Conservation (phyloP, 2,329 filamentous ascomycete genomes). For the Xylariaceae sp. region DNA sequence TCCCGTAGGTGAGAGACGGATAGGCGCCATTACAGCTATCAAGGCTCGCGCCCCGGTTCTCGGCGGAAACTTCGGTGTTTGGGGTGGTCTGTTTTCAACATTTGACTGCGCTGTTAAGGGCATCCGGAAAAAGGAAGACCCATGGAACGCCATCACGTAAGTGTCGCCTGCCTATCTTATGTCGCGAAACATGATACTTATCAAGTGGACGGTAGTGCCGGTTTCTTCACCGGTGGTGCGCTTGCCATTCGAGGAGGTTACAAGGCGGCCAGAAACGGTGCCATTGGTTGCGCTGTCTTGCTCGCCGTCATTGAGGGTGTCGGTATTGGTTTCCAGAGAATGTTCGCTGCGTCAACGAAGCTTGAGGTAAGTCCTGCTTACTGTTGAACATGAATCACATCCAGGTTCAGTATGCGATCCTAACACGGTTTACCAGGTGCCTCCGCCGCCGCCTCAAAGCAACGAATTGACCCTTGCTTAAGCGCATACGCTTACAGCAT, state of each 20-base stretch:
- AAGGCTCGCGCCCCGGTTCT: conserved; percentile 95
- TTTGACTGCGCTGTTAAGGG: conserved; percentile 98
- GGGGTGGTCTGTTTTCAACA: conserved; percentile 92
- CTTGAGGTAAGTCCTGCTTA: conserved; percentile 56
- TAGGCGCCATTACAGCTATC: conserved; percentile 93
- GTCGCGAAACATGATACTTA: not conserved
- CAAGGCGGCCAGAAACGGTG: conserved; percentile 88
- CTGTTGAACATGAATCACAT: not conserved
- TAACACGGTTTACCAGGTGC: conserved; percentile 25
- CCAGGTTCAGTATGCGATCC: not conserved
- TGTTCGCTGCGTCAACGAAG: conserved; percentile 86
- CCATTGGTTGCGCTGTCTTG: conserved; percentile 91
- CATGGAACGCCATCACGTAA: conserved; percentile 83
- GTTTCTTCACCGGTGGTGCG: conserved; percentile 92
- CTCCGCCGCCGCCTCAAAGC: conserved; percentile 31
- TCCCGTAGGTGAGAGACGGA: conserved; percentile 87
- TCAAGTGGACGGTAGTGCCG: conserved; percentile 50
- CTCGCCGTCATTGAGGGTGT: conserved; percentile 96
- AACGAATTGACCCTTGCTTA: conserved; percentile 33
- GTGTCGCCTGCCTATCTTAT: not conserved
- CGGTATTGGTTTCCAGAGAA: conserved; percentile 89
- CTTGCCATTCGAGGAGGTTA: conserved; percentile 87
- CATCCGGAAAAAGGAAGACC: conserved; percentile 90
- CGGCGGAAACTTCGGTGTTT: conserved; percentile 96
- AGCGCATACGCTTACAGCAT: conserved; percentile 12